A percentile compares a stretch with the other conserved stretches of the same genome.
These are phyloP conservation scores for Kalmusia sp. DNA, from an alignment of 2,329 filamentous ascomycete species.

Conservation along the genomic window DNA sequence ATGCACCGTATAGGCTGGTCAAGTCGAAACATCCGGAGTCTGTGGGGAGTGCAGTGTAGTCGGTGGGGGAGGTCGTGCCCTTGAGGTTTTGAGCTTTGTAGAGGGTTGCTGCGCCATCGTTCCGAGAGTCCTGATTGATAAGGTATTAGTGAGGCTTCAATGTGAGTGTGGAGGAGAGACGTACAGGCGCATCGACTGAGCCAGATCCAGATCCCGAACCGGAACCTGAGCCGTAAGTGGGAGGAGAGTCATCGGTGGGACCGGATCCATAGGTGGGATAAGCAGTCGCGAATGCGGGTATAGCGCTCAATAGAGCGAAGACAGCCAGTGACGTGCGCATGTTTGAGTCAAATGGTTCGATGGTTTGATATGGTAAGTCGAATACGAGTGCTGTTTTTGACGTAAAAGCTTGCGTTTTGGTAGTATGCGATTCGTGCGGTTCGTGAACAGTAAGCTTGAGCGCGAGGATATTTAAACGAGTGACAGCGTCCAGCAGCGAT, in stretches of 20 bases:
- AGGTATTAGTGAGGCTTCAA: not conserved
- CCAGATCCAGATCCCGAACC: not conserved
- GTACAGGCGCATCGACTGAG: not conserved
- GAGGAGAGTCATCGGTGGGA: not conserved
- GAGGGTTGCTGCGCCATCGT: slow-evolving; percentile 14
- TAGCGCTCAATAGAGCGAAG: slow-evolving; percentile 18
- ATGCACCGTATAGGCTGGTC: slow-evolving; percentile 25
- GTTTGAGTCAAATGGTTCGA: slow-evolving; percentile 1
- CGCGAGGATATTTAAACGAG: not conserved
- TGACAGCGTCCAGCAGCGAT: slow-evolving; percentile 3
- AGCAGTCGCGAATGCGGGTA: slow-evolving; percentile 12
- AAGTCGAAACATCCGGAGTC: slow-evolving; percentile 23
- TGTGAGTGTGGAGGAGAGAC: not conserved
- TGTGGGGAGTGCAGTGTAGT: slow-evolving; percentile 17
- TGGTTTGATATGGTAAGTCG: not conserved
- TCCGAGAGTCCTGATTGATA: not conserved
- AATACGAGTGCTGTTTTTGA: not conserved
- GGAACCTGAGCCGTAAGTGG: slow-evolving; percentile 1
- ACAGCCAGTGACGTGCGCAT: slow-evolving; percentile 19
- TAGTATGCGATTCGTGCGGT: not conserved
- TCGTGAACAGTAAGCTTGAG: not conserved
- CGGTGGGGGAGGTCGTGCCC: slow-evolving; percentile 11
- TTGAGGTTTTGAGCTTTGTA: slow-evolving; percentile 21
- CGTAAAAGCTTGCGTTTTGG: not conserved
- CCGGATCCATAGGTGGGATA: slow-evolving; percentile 7